Conservation (phyloP, 305 asterid species). For the Andrographis paniculata region DNA sequence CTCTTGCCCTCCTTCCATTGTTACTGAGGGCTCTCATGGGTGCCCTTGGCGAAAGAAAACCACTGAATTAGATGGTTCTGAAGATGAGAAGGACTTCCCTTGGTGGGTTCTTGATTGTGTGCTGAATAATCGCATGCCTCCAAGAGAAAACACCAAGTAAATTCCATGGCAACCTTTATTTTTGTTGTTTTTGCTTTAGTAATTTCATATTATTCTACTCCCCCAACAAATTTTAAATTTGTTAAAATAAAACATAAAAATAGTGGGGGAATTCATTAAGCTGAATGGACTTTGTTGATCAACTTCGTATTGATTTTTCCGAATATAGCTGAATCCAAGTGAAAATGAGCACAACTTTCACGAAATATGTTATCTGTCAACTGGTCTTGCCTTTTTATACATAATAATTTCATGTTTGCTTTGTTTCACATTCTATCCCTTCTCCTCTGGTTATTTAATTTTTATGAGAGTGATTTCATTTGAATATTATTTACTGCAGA, state of each 20-base stretch:
- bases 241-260: no score
- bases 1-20: constrained; percentile 2
- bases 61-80: background rate
- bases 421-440: no score
- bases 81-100: constrained; percentile 1
- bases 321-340: no score
- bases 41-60: constrained; percentile 3
- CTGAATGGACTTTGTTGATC: background rate
- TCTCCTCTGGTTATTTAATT: no score
- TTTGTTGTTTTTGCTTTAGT: background rate
- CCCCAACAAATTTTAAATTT: no score
- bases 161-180: background rate
- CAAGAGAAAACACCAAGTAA: constrained; percentile 3
- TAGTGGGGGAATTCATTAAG: no score
- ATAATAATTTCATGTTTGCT: no score
- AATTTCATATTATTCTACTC: no score
- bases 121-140: constrained; percentile 2
- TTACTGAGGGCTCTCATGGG: constrained; percentile 1
- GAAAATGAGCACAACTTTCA: no score
- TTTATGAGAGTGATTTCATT: constrained; percentile 5
- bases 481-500: constrained; percentile 42
- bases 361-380: no score
- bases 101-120: constrained; percentile 3
- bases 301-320: no score
- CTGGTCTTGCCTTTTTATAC: no score